Evolutionary conservation across 768 basidiomycete species (phyloP).

Genomic region (Neoboletus subvelutipes): DNA sequence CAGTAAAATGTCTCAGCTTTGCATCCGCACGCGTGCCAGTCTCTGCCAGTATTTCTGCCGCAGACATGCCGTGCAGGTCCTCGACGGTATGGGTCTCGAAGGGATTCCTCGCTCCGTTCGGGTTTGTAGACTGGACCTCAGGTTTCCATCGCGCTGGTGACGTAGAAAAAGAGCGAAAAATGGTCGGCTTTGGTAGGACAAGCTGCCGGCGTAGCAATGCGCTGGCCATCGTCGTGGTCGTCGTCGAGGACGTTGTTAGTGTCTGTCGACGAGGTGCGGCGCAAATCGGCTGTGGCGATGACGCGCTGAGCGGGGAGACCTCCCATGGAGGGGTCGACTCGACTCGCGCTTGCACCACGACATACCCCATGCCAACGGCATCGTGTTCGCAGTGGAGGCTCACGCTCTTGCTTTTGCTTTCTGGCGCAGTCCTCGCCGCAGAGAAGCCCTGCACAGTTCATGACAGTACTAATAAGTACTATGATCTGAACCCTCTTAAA

Average conservation of each 20-base stretch:
- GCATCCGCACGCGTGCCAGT: constrained; percentile 68
- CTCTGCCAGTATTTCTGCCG: constrained; percentile 78
- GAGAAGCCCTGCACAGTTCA: constrained; percentile 65
- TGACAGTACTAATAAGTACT: constrained; percentile 50
- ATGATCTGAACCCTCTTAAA: constrained; percentile 63
- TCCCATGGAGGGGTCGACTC: constrained; percentile 25
- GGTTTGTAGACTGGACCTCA: constrained; percentile 27
- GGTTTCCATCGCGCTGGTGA: constrained; percentile 24
- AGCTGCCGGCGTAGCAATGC: constrained; percentile 62
- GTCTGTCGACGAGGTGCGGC: constrained; percentile 14
- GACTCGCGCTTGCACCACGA: constrained; percentile 9
- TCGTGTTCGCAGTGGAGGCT: not conserved
- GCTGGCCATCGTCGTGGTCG: constrained; percentile 57
- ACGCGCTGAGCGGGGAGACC: constrained; percentile 12
- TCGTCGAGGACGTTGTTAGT: constrained; percentile 20
- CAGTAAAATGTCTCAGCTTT: constrained; percentile 92
- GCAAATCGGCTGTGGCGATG: constrained; percentile 30
- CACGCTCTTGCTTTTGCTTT: constrained; percentile 4
- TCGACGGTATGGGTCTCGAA: constrained; percentile 77
- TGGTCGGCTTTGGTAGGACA: constrained; percentile 32
- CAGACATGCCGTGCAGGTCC: constrained; percentile 78
- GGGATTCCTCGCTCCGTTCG: constrained; percentile 41
- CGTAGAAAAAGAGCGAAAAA: constrained; percentile 27
- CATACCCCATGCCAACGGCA: not conserved
- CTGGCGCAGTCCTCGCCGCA: constrained; percentile 22